Percentiles rank a stretch among this genome's conserved stretches.
phyloP scores from a whole-genome alignment of 371 early-diverging fungal species.

The Mortierella sp. region DNA sequence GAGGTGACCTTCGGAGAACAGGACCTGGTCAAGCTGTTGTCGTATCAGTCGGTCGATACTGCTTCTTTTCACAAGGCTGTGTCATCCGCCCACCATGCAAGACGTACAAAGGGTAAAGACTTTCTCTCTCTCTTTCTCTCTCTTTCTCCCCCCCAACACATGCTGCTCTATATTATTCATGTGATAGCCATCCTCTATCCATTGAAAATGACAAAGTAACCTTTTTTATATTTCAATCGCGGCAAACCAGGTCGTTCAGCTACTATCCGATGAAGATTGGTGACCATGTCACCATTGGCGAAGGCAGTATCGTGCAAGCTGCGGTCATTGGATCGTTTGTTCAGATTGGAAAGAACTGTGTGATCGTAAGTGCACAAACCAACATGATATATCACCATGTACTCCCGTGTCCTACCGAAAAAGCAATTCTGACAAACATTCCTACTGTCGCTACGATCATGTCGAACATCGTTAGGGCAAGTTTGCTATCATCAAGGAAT shows the following conservation, averaged over 20 bases:
- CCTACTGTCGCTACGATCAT: not conserved
- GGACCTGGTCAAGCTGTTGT: conserved; percentile 88
- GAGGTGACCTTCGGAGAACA: conserved; percentile 93
- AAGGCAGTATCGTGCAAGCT: conserved; percentile 90
- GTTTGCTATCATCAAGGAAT: conserved; percentile 95
- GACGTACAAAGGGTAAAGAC: conserved; percentile 87
- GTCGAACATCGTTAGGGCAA: conserved; percentile 72
- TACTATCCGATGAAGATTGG: conserved; percentile 98
- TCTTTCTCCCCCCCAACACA: too few species aligned
- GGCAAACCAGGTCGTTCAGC: conserved; percentile 67
- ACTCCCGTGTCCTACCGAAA: not conserved
- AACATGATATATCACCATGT: not conserved
- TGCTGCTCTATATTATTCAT: too few species aligned
- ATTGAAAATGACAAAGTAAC: too few species aligned
- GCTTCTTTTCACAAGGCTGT: conserved; percentile 78
- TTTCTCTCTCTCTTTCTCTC: too few species aligned
- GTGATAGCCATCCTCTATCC: too few species aligned
- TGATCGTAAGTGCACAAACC: conserved; percentile 76
- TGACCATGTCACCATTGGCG: conserved; percentile 92
- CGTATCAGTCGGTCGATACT: conserved; percentile 91
- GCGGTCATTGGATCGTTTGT: conserved; percentile 93
- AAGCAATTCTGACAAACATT: not conserved
- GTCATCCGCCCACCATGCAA: conserved; percentile 95
- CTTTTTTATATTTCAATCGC: too few species aligned
- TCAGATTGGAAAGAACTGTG: conserved; percentile 91